Evolutionary conservation across 192 early-diverging fungal genomes (phyloP).

Genomic region (Podila epigama): DNA sequence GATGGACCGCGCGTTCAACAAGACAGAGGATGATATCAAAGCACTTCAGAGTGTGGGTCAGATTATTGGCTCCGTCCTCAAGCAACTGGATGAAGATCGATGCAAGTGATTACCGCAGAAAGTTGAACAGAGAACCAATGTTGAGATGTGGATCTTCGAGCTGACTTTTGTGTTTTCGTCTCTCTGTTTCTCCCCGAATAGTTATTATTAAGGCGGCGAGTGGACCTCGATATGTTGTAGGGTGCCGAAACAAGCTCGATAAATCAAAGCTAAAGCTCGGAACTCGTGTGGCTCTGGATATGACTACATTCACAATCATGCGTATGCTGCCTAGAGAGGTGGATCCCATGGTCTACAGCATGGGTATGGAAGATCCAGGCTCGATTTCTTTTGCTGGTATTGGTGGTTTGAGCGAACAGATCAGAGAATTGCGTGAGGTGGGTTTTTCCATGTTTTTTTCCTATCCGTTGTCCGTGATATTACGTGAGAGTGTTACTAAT

Average conservation of each 20-base stretch:
- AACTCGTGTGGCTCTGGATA: constrained; percentile 98
- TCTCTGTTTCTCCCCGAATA: too few relatives aligned
- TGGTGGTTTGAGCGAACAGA: constrained; percentile 95
- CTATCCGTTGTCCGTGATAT: too few relatives aligned
- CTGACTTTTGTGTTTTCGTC: too few relatives aligned
- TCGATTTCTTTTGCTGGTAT: constrained; percentile 95
- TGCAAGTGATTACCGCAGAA: constrained; percentile 63
- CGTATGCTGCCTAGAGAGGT: constrained; percentile 97
- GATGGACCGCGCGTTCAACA: constrained; percentile 92
- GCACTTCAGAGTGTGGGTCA: constrained; percentile 99
- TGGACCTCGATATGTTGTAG: constrained; percentile 98
- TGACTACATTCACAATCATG: constrained; percentile 99
- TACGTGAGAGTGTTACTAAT: neutral
- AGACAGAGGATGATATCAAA: constrained; percentile 97
- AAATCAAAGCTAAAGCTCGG: constrained; percentile 96
- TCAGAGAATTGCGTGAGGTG: constrained; percentile 95
- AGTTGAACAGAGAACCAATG: neutral
- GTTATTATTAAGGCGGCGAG: constrained; percentile 97
- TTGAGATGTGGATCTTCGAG: neutral
- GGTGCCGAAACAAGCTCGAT: constrained; percentile 92
- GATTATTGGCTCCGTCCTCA: constrained; percentile 97
- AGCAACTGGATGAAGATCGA: constrained; percentile 95
- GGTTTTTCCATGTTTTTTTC: too few relatives aligned
- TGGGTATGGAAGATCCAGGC: constrained; percentile 98
- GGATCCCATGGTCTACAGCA: constrained; percentile 99